These are phyloP conservation scores for Cordyceps cateniannulata DNA, from an alignment of 2,329 filamentous ascomycete genomes.

Conservation along the genomic window DNA sequence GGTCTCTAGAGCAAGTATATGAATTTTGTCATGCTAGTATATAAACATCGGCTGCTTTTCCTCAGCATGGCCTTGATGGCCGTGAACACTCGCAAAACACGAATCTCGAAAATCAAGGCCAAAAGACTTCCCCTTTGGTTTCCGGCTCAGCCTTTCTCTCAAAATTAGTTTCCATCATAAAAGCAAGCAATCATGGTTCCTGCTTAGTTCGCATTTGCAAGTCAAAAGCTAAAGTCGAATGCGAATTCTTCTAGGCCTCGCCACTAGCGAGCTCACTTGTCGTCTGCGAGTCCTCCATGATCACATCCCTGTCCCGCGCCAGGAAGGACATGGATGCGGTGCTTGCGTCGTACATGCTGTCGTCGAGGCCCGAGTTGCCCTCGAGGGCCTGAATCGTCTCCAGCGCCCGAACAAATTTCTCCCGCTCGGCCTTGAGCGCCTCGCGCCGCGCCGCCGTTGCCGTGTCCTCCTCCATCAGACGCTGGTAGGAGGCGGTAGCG, in stretches of 20 bases:
- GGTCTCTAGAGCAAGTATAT: not conserved
- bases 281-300: slow-evolving; percentile 5
- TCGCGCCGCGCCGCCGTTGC: slow-evolving; percentile 35
- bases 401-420: slow-evolving; percentile 42
- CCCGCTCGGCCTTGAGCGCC: slow-evolving; percentile 35
- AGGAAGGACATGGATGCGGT: not conserved
- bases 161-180: not conserved
- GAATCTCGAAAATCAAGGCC: not conserved
- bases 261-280: slow-evolving; percentile 8
- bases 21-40: not conserved
- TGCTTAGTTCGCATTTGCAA: not conserved
- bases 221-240: not conserved
- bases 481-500: slow-evolving; percentile 27
- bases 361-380: slow-evolving; percentile 22
- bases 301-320: not conserved
- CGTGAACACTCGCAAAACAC: not conserved
- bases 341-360: slow-evolving; percentile 12
- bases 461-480: slow-evolving; percentile 43
- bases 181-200: not conserved
- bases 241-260: not conserved
- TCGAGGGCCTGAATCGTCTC: slow-evolving; percentile 39
- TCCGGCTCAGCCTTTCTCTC: not conserved
- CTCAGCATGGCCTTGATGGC: too few relatives aligned
- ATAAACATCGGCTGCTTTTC: not conserved
- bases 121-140: not conserved